Conservation (phyloP, 495 filamentous ascomycete genomes). For the Viridothelium virens region DNA sequence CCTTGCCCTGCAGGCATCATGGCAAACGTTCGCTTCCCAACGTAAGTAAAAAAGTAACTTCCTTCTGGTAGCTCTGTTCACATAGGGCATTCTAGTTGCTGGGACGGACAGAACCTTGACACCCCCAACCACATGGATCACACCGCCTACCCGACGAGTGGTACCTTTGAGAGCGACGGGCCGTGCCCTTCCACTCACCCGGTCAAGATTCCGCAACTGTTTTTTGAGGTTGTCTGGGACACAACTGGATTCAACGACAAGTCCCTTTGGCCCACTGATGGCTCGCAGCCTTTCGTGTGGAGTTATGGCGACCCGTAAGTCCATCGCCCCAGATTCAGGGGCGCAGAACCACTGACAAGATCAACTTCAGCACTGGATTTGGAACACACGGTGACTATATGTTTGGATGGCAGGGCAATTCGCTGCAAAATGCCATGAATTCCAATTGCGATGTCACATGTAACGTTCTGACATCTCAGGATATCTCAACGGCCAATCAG, state of each 20-base stretch:
- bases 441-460: constrained; percentile 12
- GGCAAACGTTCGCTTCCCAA: constrained; percentile 26
- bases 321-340: background rate
- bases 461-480: background rate
- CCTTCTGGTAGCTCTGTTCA: background rate
- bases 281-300: constrained; percentile 28
- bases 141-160: constrained; percentile 20
- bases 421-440: constrained; percentile 39
- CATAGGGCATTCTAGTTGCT: constrained; percentile 15
- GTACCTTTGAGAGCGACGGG: constrained; percentile 25
- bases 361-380: constrained; percentile 30
- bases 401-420: constrained; percentile 43
- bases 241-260: constrained; percentile 25
- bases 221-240: constrained; percentile 28
- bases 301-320: constrained; percentile 20
- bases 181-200: constrained; percentile 24
- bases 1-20: constrained; percentile 28
- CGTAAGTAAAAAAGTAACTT: constrained; percentile 5
- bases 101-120: constrained; percentile 29
- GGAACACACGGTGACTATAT: constrained; percentile 41
- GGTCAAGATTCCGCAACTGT: constrained; percentile 24
- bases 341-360: background rate
- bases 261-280: constrained; percentile 25
- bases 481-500: background rate
- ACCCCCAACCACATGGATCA: constrained; percentile 24